Conservation (phyloP, 2,329 filamentous ascomycete genomes). For the Diaporthe australafricana region DNA sequence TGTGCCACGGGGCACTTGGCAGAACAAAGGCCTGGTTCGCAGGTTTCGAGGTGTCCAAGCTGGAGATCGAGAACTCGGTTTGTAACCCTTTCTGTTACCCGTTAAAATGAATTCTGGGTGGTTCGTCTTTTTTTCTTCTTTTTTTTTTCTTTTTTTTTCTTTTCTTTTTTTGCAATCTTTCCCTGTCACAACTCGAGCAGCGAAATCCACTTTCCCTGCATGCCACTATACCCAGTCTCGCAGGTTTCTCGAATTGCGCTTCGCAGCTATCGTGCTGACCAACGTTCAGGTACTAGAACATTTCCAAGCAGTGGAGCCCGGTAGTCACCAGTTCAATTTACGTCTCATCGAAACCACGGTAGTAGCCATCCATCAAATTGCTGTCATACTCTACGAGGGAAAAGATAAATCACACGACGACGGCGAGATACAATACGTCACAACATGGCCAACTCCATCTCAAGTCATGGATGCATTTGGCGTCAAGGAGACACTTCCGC, state of each 20-base stretch:
- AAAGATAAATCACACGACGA: background rate
- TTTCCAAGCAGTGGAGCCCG: background rate
- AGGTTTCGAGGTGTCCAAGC: background rate
- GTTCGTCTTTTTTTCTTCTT: too few species aligned
- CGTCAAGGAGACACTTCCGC: background rate
- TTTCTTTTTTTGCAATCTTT: too few species aligned
- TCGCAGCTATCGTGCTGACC: background rate
- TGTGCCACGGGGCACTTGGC: background rate
- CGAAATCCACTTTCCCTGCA: too few species aligned
- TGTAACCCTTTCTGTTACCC: background rate
- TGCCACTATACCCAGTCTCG: background rate
- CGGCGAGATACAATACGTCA: background rate
- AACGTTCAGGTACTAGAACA: background rate
- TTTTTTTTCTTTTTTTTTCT: too few species aligned
- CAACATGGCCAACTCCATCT: background rate
- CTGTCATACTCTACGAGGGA: background rate
- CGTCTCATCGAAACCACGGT: conserved; percentile 1
- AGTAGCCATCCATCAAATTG: background rate
- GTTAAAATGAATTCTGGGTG: too few species aligned
- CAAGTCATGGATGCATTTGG: background rate
- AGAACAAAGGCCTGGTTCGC: background rate
- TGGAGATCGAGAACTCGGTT: background rate
- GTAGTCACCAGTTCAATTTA: background rate
- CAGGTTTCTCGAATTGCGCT: background rate
- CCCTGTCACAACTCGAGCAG: background rate